phyloP scores from a whole-genome alignment of 2,329 filamentous ascomycete genomes.

The Penicillium sp. region DNA sequence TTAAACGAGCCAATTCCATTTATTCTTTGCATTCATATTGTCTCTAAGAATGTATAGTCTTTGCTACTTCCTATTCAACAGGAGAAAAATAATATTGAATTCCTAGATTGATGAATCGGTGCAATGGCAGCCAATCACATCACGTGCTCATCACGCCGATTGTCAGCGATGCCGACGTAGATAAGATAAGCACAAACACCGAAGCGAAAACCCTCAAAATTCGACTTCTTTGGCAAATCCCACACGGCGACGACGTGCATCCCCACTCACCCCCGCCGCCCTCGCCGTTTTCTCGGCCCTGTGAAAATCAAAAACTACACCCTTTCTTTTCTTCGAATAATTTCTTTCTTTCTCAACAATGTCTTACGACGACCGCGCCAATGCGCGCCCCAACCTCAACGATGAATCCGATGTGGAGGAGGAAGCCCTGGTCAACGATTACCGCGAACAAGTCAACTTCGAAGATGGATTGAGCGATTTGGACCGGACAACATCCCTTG shows the following conservation, averaged over 20 bases:
- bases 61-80: too few relatives aligned
- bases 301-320: constrained; percentile 13
- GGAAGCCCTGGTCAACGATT: constrained; percentile 91
- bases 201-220: constrained; percentile 46
- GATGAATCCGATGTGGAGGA: constrained; percentile 94
- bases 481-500: constrained; percentile 65
- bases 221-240: constrained; percentile 36
- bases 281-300: constrained; percentile 19
- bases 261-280: constrained; percentile 16
- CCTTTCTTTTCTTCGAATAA: constrained; percentile 8
- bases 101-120: too few relatives aligned
- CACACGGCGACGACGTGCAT: constrained; percentile 33
- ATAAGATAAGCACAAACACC: constrained; percentile 45
- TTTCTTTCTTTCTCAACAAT: constrained; percentile 26
- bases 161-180: constrained; percentile 29
- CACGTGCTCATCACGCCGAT: too few relatives aligned
- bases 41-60: too few relatives aligned
- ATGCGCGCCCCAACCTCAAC: constrained; percentile 45
- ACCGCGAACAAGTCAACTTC: constrained; percentile 92
- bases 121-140: background rate
- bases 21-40: too few relatives aligned
- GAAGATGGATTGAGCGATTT: constrained; percentile 79
- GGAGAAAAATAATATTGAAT: too few relatives aligned
- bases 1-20: too few relatives aligned
- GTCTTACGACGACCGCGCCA: constrained; percentile 43